These are phyloP conservation scores for Fusarium abutilonis DNA, from an alignment of 2,329 filamentous ascomycete species.

Conservation along the genomic window DNA sequence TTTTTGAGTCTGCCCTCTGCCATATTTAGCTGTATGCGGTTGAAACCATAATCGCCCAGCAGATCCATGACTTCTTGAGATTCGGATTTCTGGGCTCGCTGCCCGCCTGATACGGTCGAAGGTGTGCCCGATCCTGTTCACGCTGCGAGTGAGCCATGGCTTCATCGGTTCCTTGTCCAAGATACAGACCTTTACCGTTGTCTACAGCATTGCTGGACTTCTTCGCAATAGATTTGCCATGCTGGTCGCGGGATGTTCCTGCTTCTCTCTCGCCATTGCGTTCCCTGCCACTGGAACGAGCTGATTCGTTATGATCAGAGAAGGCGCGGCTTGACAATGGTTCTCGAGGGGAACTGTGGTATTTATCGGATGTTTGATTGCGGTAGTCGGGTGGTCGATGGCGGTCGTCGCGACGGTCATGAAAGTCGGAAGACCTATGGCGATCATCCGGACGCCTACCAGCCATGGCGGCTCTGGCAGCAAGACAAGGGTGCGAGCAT, in stretches of 20 bases:
- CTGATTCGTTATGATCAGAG: conserved; percentile 20
- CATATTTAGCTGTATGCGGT: conserved; percentile 29
- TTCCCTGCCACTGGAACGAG: conserved; percentile 12
- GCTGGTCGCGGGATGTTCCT: neutral
- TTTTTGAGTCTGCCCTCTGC: conserved; percentile 34
- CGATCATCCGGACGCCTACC: conserved; percentile 25
- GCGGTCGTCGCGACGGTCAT: conserved; percentile 26
- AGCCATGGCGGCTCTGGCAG: conserved; percentile 37
- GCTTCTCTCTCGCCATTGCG: conserved; percentile 12
- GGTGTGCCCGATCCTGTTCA: conserved; percentile 12
- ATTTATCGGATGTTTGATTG: conserved; percentile 22
- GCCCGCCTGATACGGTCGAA: neutral
- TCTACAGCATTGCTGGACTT: conserved; percentile 18
- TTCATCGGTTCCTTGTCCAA: neutral
- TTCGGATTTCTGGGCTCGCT: neutral
- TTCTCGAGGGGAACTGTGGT: conserved; percentile 12
- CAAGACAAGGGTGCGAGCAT: conserved; percentile 23
- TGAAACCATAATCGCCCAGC: conserved; percentile 39
- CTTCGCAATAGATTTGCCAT: conserved; percentile 3
- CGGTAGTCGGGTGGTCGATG: conserved; percentile 19
- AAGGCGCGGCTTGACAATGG: conserved; percentile 12
- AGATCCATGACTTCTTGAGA: conserved; percentile 32
- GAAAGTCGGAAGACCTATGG: conserved; percentile 3
- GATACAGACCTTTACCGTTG: conserved; percentile 26
- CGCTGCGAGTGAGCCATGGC: conserved; percentile 6